Percentiles rank a stretch among this genome's conserved stretches.
These are phyloP conservation scores for Tetrahymena elliotti DNA, from an alignment of 73 alveolate genomes.

Conservation along the genomic window DNA sequence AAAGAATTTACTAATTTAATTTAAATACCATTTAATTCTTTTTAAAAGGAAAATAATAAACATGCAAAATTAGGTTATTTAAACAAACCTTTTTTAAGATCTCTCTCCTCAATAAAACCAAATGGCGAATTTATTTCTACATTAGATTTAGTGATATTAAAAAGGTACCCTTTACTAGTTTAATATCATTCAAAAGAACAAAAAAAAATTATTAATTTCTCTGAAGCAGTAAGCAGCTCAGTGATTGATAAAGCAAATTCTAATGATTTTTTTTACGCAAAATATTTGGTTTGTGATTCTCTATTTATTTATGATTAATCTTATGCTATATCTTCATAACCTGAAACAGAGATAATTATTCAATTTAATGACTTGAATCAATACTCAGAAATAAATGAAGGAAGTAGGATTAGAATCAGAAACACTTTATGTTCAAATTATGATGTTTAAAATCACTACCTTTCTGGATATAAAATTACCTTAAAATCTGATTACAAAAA, in stretches of 20 bases:
- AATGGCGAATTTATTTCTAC: not conserved
- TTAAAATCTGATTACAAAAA: not conserved
- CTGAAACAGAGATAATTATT: not conserved
- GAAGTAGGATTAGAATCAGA: not conserved
- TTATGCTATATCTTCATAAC: not conserved
- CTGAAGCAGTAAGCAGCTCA: not conserved
- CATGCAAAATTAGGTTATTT: not conserved
- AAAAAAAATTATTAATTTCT: not conserved
- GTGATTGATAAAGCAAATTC: not conserved
- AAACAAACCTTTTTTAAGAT: not conserved
- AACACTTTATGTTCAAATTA: not conserved
- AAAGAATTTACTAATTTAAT: not conserved
- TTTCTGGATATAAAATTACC: not conserved
- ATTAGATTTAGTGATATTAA: not conserved
- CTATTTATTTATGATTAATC: not conserved
- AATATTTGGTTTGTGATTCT: not conserved
- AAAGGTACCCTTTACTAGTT: not conserved
- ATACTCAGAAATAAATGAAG: not conserved
- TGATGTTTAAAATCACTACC: not conserved
- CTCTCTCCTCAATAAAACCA: not conserved
- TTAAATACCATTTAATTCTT: not conserved
- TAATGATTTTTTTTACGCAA: not conserved
- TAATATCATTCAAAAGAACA: not conserved
- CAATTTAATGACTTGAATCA: not conserved
- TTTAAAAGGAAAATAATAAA: not conserved